Evolutionary conservation across 768 basidiomycete species (phyloP), one percentile per base, ranked within the genome.

Genomic region (Strobilomyces confusus): DNA sequence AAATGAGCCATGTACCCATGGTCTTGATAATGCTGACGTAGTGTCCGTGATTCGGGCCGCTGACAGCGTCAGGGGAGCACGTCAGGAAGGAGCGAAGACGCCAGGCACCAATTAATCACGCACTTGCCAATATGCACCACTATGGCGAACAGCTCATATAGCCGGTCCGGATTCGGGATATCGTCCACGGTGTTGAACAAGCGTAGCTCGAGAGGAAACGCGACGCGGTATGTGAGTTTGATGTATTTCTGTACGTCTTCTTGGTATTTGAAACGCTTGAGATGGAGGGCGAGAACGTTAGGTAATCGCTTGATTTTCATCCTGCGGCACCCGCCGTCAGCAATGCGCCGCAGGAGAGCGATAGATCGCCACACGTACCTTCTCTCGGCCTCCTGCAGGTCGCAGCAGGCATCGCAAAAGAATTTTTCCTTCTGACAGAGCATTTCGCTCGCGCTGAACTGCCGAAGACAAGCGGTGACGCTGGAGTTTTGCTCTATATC

Each of bases 111-210:
- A 56, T 51, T 47, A 58, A 67, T 26, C n/a, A 84, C 92, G 66
- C 71, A 95, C 95, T 83, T 89, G 80, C 97, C 97, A 58, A 99
- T 95, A 72, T 99, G 97, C n/a, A 99, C 92, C 32, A 99, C 95
- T 53, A 98, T 92, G 14, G 92, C 94, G 68, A 95, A 98, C 25
- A 99, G 80, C 68, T 91, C 85, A 73, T 97, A 99, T 56, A 98
- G 69, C 49, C 95, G 78, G 69, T 99, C 97, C 0, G 94, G 90
- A 67, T 98, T 83, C 48, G 87, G 83, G 44, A 87, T 82, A 61
- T 95, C 92, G 70, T 99, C 97, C 47, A 94, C 87, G 40, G 97
- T 98, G 69, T 99, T 98, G 77, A 98, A 98, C 52, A 99, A 73
- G 54, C 95, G 84, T 37, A 99, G 82, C 68, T 98, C 89, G 58